These are phyloP conservation scores for Dorcoceras hygrometricum DNA, from an alignment of 257 asterid genomes.

Conservation along the genomic window DNA sequence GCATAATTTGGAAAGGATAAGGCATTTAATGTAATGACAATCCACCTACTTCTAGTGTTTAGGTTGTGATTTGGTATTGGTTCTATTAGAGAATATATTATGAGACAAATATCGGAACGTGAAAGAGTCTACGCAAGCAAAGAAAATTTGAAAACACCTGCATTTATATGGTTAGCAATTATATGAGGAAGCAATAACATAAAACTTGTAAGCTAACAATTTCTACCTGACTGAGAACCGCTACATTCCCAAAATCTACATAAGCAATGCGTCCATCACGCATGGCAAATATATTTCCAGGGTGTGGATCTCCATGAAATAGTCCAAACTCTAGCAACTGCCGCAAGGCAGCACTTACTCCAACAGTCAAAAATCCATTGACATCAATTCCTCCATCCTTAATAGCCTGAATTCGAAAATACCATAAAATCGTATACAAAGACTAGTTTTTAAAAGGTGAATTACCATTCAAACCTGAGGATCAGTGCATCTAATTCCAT, in stretches of 20 bases:
- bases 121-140: neutral
- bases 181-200: slow-evolving; percentile 13
- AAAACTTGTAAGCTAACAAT: neutral
- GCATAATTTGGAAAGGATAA: neutral
- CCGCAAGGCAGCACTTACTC: slow-evolving; percentile 96
- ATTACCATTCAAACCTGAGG: slow-evolving; percentile 65
- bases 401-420: slow-evolving; percentile 61
- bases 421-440: slow-evolving; percentile 25
- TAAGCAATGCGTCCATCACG: slow-evolving; percentile 99
- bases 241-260: slow-evolving; percentile 98
- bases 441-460: slow-evolving; percentile 14
- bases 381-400: slow-evolving; percentile 83
- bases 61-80: neutral
- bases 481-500: slow-evolving; percentile 97
- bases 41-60: neutral
- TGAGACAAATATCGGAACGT: neutral
- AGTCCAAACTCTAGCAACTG: slow-evolving; percentile 96
- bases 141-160: slow-evolving; percentile 1
- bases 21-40: neutral
- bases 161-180: slow-evolving; percentile 11
- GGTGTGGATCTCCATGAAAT: slow-evolving; percentile 99
- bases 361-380: slow-evolving; percentile 87
- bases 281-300: slow-evolving; percentile 98
- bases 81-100: neutral
- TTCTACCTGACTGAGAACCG: slow-evolving; percentile 94